phyloP scores from a whole-genome alignment of 75 land plant genomes.

The Picea glauca region DNA sequence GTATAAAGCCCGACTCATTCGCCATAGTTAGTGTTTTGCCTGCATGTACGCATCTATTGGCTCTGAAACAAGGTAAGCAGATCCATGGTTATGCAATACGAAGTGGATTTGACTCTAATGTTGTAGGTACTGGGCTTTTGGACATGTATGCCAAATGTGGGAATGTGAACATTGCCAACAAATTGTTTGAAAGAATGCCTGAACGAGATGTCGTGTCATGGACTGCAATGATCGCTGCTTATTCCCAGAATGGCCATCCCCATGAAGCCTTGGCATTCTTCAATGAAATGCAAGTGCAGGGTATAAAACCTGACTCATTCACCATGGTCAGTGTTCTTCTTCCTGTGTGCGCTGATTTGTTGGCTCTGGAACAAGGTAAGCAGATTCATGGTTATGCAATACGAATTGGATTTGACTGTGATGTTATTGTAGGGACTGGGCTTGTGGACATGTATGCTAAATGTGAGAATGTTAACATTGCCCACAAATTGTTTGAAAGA shows the following conservation, averaged over 20 bases:
- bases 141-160: no score
- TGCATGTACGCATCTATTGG: no score
- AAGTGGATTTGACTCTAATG: no score
- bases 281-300: slow-evolving; percentile 8
- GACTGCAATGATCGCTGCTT: slow-evolving; percentile 14
- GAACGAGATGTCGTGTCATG: slow-evolving; percentile 13
- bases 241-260: slow-evolving; percentile 9
- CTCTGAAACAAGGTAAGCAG: no score
- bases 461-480: slow-evolving; percentile 5
- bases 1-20: slow-evolving; percentile 1
- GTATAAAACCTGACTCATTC: slow-evolving; percentile 2
- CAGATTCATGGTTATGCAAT: neutral
- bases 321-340: slow-evolving; percentile 2
- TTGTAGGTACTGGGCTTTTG: no score
- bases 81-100: no score
- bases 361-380: neutral
- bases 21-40: no score
- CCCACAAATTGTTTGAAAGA: slow-evolving; percentile 15
- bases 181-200: neutral
- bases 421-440: slow-evolving; percentile 4
- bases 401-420: slow-evolving; percentile 2
- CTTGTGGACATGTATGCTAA: slow-evolving; percentile 18
- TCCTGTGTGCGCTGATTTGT: slow-evolving; percentile 6
- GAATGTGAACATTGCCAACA: no score
- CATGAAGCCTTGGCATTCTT: slow-evolving; percentile 3